phyloP scores from a whole-genome alignment of 1,139 yeast genomes.

The Diutina rugosa region DNA sequence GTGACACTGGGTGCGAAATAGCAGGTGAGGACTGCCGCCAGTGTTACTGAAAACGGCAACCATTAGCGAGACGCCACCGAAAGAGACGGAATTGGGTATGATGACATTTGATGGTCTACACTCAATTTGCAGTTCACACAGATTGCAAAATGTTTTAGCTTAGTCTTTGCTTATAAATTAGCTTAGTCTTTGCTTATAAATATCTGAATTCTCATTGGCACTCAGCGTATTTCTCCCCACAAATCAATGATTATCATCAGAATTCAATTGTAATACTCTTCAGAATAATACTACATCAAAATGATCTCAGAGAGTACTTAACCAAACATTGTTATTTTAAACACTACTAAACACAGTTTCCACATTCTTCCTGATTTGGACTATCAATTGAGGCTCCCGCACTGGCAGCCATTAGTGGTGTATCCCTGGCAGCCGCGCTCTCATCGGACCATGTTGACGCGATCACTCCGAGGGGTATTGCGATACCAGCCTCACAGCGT shows the following conservation, averaged over 20 bases:
- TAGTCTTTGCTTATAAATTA: not conserved
- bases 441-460: not conserved
- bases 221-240: not conserved
- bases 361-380: no score
- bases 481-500: not conserved
- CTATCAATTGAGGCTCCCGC: no score
- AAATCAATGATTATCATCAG: no score
- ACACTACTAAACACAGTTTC: no score
- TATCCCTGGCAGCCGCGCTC: not conserved
- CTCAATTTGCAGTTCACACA: no score
- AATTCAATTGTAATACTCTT: no score
- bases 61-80: not conserved
- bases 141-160: no score
- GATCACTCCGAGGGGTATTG: not conserved
- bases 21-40: not conserved
- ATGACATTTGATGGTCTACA: no score
- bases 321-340: no score
- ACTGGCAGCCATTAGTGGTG: no score
- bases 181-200: not conserved
- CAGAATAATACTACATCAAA: no score
- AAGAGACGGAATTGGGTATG: not conserved
- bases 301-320: no score
- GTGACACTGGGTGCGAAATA: not conserved
- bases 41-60: not conserved
- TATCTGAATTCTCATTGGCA: not conserved